Evolutionary conservation across 495 filamentous ascomycete species (phyloP), one percentile per base, ranked within the genome.

Genomic region (Xylaria castorea): DNA sequence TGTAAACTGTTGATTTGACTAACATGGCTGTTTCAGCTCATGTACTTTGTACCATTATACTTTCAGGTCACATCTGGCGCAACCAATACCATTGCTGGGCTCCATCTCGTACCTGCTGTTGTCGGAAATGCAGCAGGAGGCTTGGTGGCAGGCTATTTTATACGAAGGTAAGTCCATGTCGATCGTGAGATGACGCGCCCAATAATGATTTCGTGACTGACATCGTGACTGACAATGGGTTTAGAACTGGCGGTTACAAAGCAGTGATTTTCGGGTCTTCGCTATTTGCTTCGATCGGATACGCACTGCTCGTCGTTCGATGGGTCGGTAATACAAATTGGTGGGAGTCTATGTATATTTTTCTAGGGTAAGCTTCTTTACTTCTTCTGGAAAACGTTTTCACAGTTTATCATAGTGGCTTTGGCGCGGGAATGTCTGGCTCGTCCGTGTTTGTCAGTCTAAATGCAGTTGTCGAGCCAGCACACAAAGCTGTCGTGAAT

Each of bases 101-200:
- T 83, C 0, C 89, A 92, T 75, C 81, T 93, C 0, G 80, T 92
- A 46, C 91, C 91, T 0, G 88, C 90, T 16, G 89, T 93, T 1
- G 76, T 88, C 1, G 91, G 90, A 7, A 93, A 92, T 74, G 87
- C 90, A 0, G 58, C 92, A 2, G 91, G 90, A 5, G 90, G 89
- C 1, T 73, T 93, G 0, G 40, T 89, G 1, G 85, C 89, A 0
- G 91, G 91, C 0, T n/a, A 77, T 0, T 82, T 86, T 70, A 93
- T 93, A 71, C 81, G 81, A 61, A 75, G 76, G 82, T 83, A 48
- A 53, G 77, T 69, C 44, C 5, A 34, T 32, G 32, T 64, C 58
- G 1, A n/a, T 7, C 50, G 14, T 2, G 18, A 5, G 12, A 4
- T 30, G 11, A 1, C 3, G 4, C 7, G 27, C 25, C 11, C 7